These are phyloP conservation scores for Melampsora occidentalis DNA, from an alignment of 1,284 basidiomycete species.

Conservation along the genomic window DNA sequence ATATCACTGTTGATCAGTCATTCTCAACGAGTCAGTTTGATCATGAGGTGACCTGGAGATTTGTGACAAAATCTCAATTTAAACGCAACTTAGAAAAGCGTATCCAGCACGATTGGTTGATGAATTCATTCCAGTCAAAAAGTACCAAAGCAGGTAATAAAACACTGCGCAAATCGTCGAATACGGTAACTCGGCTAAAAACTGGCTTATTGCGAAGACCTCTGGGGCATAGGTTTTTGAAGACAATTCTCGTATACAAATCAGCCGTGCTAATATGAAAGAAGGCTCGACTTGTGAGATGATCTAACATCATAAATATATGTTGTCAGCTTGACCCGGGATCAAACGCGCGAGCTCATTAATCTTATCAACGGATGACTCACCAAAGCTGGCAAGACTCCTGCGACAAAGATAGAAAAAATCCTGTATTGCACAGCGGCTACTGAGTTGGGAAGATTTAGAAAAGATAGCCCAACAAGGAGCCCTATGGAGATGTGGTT, in stretches of 20 bases:
- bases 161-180: slow-evolving; percentile 62
- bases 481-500: slow-evolving; percentile 48
- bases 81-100: slow-evolving; percentile 60
- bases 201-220: slow-evolving; percentile 77
- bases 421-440: slow-evolving; percentile 78
- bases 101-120: slow-evolving; percentile 62
- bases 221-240: slow-evolving; percentile 67
- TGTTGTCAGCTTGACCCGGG: neutral
- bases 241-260: slow-evolving; percentile 65
- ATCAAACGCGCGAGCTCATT: slow-evolving; percentile 46
- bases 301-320: slow-evolving; percentile 52
- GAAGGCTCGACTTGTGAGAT: slow-evolving; percentile 78
- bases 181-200: slow-evolving; percentile 80
- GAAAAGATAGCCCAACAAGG: slow-evolving; percentile 61
- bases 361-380: slow-evolving; percentile 57
- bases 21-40: neutral
- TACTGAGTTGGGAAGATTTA: slow-evolving; percentile 63
- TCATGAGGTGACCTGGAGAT: neutral
- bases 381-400: slow-evolving; percentile 49
- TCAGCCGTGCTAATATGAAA: slow-evolving; percentile 74
- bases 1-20: slow-evolving; percentile 55
- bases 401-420: slow-evolving; percentile 62
- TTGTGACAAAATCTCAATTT: neutral
- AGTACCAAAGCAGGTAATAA: slow-evolving; percentile 65
- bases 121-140: slow-evolving; percentile 64